A percentile compares a stretch with the other conserved stretches of the same genome.
These are phyloP conservation scores for Ricinus communis DNA, from an alignment of 345 rosid species.

Conservation along the genomic window DNA sequence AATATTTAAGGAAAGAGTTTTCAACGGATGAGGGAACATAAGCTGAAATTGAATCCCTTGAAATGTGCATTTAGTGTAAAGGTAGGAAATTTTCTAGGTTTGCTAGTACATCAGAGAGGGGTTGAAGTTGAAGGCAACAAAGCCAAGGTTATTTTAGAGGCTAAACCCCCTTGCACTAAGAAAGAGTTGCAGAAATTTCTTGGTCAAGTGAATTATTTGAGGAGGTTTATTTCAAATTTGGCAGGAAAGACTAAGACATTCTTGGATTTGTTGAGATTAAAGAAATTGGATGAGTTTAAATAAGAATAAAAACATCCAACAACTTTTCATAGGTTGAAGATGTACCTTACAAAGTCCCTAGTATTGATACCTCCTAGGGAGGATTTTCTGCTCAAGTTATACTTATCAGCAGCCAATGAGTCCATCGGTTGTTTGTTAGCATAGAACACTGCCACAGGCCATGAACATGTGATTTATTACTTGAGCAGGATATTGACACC, in stretches of 20 bases:
- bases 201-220: slow-evolving; percentile 1
- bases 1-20: neutral
- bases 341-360: neutral
- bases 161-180: neutral
- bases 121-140: neutral
- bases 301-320: neutral
- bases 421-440: neutral
- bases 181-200: slow-evolving; percentile 1
- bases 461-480: neutral
- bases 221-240: slow-evolving; percentile 2
- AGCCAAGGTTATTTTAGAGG: neutral
- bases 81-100: neutral
- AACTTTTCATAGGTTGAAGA: neutral
- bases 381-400: neutral
- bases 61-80: slow-evolving; percentile 5
- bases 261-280: neutral
- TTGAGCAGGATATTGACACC: neutral
- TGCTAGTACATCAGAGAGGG: neutral
- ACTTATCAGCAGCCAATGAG: neutral
- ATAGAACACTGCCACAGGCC: neutral
- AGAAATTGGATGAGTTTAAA: neutral
- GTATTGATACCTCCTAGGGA: neutral
- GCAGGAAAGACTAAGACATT: neutral
- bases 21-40: neutral
- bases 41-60: neutral